These are phyloP conservation scores for Phytophthora syringae DNA, from an alignment of 352 stramenopile species.

Conservation along the genomic window DNA sequence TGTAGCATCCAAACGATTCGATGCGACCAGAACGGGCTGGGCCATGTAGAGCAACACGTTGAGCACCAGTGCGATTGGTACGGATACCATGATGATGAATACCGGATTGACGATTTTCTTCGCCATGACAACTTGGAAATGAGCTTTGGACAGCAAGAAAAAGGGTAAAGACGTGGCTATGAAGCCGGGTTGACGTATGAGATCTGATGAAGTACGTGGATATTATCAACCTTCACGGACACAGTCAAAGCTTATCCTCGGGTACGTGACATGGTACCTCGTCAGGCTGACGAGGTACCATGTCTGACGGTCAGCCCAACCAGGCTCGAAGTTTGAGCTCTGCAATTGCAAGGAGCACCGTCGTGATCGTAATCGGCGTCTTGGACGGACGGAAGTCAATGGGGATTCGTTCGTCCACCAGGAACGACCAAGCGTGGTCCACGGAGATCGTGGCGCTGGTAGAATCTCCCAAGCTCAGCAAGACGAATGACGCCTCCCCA, in stretches of 20 bases:
- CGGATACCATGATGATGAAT: constrained; percentile 15
- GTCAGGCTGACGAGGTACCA: no score
- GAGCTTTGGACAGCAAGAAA: constrained; percentile 5
- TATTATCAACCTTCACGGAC: constrained; percentile 4
- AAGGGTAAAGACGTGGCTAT: constrained; percentile 15
- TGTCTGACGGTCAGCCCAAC: constrained; percentile 8
- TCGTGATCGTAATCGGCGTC: constrained; percentile 42
- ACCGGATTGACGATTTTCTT: constrained; percentile 14
- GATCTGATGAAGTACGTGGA: constrained; percentile 1
- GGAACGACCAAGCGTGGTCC: constrained; percentile 50
- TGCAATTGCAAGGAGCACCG: constrained; percentile 47
- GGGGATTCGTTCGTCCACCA: constrained; percentile 59
- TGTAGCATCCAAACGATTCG: constrained; percentile 9
- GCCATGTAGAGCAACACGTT: constrained; percentile 12
- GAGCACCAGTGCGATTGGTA: constrained; percentile 15
- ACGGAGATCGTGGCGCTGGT: constrained; percentile 46
- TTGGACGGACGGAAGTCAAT: constrained; percentile 43
- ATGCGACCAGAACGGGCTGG: background rate
- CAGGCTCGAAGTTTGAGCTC: constrained; percentile 46
- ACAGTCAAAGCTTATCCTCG: background rate
- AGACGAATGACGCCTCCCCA: constrained; percentile 51
- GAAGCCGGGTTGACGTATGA: constrained; percentile 16
- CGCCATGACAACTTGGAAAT: constrained; percentile 20
- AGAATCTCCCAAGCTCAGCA: constrained; percentile 58
- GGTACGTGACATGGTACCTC: background rate